Evolutionary conservation across 106 monocot species (phyloP), one percentile per base, ranked within the genome.

Genomic region (Iris macrosiphon): DNA sequence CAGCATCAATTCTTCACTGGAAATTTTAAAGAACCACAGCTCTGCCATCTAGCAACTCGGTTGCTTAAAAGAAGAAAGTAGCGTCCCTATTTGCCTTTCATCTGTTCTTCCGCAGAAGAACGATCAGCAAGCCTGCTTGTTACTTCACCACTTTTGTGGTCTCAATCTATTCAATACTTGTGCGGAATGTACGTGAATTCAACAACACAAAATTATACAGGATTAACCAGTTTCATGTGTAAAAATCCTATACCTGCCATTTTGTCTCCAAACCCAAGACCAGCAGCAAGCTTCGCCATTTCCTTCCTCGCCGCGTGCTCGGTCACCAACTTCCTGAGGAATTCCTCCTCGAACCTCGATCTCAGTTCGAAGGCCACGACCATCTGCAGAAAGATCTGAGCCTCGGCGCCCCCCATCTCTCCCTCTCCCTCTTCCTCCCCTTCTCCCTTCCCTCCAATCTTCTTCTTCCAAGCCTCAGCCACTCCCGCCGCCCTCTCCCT

Each of bases 401-500:
- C 80, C 52, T 74, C 79, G 1, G 75, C 39, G 19, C 52, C 49
- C 13, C 57, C 71, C 28, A 48, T 42, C 2, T 22, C 67, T 15
- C 46, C 70, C 14, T 24, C 39, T 3, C 35, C 52, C 24, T 40
- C 40, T 12, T 20, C 49, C 12, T 44, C 68, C 9, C 15, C 55
- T 25, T 33, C 65, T 15, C 31, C 64, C 18, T 54, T 42, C 11
- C 18, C 59, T 2, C 58, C 40, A 25, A 34, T 45, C 55, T 40
- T 56, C 53, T 45, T 40, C 51, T 43, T 60, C 46, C 33, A 70
- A 35, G 39, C 31, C 25, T 45, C 34, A 1, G 51, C 66, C 14
- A 81, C 70, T 33, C 17, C 57, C 9, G 42, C 66, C 26, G 71
- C 80, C 67, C 61, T 74, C 58, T 75, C 74, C 49, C 49, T 49